Evolutionary conservation across 306 rosid genomes (phyloP), one percentile per base, ranked within the genome.

Genomic region (Quercus rubra): DNA sequence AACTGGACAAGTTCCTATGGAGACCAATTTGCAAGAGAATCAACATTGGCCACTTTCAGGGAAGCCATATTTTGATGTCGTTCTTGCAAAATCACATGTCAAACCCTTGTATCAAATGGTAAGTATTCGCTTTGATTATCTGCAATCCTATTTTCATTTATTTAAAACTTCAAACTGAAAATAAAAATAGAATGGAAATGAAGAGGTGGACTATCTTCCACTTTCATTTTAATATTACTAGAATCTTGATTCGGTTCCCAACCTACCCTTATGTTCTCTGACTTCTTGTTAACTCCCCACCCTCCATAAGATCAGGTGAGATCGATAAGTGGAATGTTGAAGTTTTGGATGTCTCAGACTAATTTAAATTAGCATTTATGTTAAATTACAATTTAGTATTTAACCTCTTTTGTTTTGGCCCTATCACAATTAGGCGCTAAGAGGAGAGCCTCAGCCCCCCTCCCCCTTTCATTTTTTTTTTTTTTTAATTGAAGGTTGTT

Each of bases 21-120:
- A 15, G 15, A 33, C 74, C 71, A 72, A 74, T 79, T 57, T 85
- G 68, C 77, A 77, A 67, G 81, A 83, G 73, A 75, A 46, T 57
- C 87, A 80, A 56, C 64, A 69, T 74, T 78, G 80, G 70, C 92
- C 94, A 6, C 94, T 90, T 74, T 83, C 87, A 6, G 87, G 85
- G 63, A 73, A 83, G 70, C 88, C 88, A 57, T 81, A 68, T 79
- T 80, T 10, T 20, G 70, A 77, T 59, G 4, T 70, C 12, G 10
- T 90, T 70, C 77, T 90, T 70, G 15, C 79, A 17, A 78, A 76
- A 73, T 18, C 88, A 76, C 75, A 77, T 35, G 76, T 86, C 63
- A 4, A 9, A 30, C 83, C 80, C 64, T 5, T n/a, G 9, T 86
- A 59, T 55, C 9, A 4, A 31, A 25, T 85, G 92, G 94, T 90